phyloP scores from a whole-genome alignment of 177 flowering plant genomes.

The Vitis hybrid region DNA sequence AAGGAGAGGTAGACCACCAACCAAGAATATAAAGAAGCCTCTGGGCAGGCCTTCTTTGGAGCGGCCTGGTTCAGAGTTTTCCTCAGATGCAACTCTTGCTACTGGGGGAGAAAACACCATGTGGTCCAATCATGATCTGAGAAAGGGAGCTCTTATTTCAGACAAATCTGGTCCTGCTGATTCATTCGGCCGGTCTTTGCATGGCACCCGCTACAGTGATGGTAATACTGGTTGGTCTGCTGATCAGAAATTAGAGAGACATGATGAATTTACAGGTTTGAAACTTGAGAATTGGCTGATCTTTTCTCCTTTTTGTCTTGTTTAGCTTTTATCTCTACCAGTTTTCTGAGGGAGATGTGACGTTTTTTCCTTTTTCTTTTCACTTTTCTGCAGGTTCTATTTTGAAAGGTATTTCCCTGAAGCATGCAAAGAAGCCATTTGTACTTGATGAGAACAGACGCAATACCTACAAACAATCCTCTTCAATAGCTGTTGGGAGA shows the following conservation, averaged over 20 bases:
- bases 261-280: slow-evolving; percentile 52
- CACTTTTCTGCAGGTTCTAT: slow-evolving; percentile 34
- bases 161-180: slow-evolving; percentile 40
- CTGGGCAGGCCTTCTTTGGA: slow-evolving; percentile 43
- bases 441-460: slow-evolving; percentile 66
- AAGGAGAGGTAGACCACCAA: slow-evolving; percentile 66
- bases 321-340: not conserved
- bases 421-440: slow-evolving; percentile 48
- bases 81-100: slow-evolving; percentile 57
- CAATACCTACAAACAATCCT: slow-evolving; percentile 49
- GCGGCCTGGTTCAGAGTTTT: slow-evolving; percentile 51
- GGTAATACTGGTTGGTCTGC: slow-evolving; percentile 26
- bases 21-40: slow-evolving; percentile 44
- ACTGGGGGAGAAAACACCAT: slow-evolving; percentile 38
- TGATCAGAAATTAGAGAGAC: slow-evolving; percentile 40
- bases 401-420: slow-evolving; percentile 36
- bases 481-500: slow-evolving; percentile 23
- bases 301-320: not conserved
- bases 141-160: slow-evolving; percentile 30
- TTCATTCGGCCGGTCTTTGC: slow-evolving; percentile 27
- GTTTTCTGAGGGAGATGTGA: not conserved
- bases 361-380: not conserved
- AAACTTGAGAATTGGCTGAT: not conserved
- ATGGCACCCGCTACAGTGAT: slow-evolving; percentile 35
- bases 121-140: slow-evolving; percentile 34